Conservation (phyloP, 176 grass and related monocot species). For the Bothriochloa decipiens region DNA sequence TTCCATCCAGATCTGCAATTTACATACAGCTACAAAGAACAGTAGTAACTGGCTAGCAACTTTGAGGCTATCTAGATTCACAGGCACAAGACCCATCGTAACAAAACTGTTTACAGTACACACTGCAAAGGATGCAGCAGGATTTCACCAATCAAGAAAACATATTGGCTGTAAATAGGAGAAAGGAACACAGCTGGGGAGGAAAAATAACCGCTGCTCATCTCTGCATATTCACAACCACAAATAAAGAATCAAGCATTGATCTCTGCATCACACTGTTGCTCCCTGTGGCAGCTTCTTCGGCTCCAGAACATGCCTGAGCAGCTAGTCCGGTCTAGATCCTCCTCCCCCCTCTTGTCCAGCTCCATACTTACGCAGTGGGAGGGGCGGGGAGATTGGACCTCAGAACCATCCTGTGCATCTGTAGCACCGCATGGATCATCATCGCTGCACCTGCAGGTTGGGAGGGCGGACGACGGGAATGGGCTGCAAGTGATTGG, state of each 20-base stretch:
- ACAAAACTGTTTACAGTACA: constrained; percentile 32
- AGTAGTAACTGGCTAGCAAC: constrained; percentile 34
- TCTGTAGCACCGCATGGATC: constrained; percentile 55
- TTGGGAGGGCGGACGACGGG: constrained; percentile 61
- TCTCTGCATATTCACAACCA: constrained; percentile 60
- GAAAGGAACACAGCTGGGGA: constrained; percentile 45
- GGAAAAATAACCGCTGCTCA: constrained; percentile 41
- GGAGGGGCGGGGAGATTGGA: constrained; percentile 51
- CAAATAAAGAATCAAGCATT: constrained; percentile 59
- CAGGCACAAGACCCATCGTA: constrained; percentile 7
- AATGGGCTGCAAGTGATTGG: constrained; percentile 83
- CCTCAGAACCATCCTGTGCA: constrained; percentile 47
- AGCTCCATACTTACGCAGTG: constrained; percentile 46
- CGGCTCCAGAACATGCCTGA: constrained; percentile 89
- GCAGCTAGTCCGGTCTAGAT: constrained; percentile 69
- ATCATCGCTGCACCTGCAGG: constrained; percentile 67
- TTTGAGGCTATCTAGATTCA: constrained; percentile 42
- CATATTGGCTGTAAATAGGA: constrained; percentile 38
- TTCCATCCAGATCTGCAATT: constrained; percentile 35
- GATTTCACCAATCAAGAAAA: constrained; percentile 40
- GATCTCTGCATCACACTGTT: constrained; percentile 95
- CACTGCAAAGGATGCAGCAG: constrained; percentile 39
- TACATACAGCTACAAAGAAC: constrained; percentile 58
- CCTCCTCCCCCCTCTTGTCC: constrained; percentile 67
- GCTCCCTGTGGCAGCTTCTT: constrained; percentile 94